These are phyloP conservation scores for Vanilla planifolia DNA, from an alignment of 106 monocot genomes.

Conservation along the genomic window DNA sequence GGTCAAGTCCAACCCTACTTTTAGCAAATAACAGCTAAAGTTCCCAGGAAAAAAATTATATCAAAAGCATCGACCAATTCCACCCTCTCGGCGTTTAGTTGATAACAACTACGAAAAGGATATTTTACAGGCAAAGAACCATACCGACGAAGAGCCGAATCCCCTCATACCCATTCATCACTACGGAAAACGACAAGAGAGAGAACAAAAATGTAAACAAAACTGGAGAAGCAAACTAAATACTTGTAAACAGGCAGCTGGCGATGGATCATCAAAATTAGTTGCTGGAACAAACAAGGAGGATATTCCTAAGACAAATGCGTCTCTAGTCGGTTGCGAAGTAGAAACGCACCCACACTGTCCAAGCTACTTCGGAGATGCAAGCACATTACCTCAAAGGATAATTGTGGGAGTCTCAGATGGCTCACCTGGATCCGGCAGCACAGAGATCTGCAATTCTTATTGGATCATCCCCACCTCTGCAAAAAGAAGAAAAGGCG, in stretches of 20 bases:
- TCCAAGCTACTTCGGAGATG: not conserved
- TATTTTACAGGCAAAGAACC: not conserved
- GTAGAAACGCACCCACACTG: constrained; percentile 1
- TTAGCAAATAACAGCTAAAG: not conserved
- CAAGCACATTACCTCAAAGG: constrained; percentile 1
- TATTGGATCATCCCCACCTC: not conserved
- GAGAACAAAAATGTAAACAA: too few species aligned
- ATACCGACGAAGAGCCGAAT: not conserved
- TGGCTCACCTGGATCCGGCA: constrained; percentile 7
- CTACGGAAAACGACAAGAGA: too few species aligned
- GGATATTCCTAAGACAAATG: constrained; percentile 1
- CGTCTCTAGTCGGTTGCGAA: constrained; percentile 1
- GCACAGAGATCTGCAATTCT: constrained; percentile 2
- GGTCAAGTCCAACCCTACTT: not conserved
- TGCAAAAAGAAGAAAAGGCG: not conserved
- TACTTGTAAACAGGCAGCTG: too few species aligned
- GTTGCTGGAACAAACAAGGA: not conserved
- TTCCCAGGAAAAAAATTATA: not conserved
- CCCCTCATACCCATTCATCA: too few species aligned
- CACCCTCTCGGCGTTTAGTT: not conserved
- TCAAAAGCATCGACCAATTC: not conserved
- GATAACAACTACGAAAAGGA: not conserved
- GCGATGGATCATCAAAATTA: not conserved
- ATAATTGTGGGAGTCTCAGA: not conserved
- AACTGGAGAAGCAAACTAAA: not conserved